Base-by-base conservation (phyloP, 192 early-diverging fungal genomes). In the Lobosporangium transversale region DNA sequence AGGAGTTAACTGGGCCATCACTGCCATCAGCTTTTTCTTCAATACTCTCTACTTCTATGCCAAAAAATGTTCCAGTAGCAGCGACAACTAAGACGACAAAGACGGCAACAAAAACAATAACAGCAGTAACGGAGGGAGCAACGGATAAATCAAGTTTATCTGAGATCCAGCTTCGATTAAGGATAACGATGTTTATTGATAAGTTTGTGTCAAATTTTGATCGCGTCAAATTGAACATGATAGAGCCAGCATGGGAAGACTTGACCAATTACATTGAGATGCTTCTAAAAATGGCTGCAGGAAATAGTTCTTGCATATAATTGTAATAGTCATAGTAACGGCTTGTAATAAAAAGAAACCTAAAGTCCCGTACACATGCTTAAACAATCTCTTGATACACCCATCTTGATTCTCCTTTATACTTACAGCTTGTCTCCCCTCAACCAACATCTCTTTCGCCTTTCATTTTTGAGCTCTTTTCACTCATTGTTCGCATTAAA, bases 121-220 rank as follows among this genome's bases (percentile, higher is more conserved):
- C 6, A n/a, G 1, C 7, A 62, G 24, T 14, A 45, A 2, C 14
- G n/a, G n/a, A n/a, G n/a, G 49, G 55, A 0, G 12, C 45, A 3
- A 11, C 27, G 29, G 71, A 75, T 27, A 47, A 37, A 44, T 55
- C 63, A 9, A 61, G 44, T 8, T 24, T 7, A 14, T 50, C 12
- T 3, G 64, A 67, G 31, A 67, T 75, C 24, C 37, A 32, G 48
- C 18, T 76, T 21, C 33, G 73, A n/a, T 33, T 57, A 1, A 53
- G 31, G 50, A 35, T 76, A 3, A 62, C 65, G 36, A 67, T 45
- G 36, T 76, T 76, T 55, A 53, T 76, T 35, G 65, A 76, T 51
- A 66, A 76, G 59, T 76, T 67, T 43, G 53, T 55, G 4, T 76
- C 73, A 20, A 51, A 52, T 45, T 67, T 76, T 54, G 71, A 75